These are phyloP conservation scores for Lichtheimia hyalospora DNA, from an alignment of 371 early-diverging fungal genomes.

Conservation along the genomic window DNA sequence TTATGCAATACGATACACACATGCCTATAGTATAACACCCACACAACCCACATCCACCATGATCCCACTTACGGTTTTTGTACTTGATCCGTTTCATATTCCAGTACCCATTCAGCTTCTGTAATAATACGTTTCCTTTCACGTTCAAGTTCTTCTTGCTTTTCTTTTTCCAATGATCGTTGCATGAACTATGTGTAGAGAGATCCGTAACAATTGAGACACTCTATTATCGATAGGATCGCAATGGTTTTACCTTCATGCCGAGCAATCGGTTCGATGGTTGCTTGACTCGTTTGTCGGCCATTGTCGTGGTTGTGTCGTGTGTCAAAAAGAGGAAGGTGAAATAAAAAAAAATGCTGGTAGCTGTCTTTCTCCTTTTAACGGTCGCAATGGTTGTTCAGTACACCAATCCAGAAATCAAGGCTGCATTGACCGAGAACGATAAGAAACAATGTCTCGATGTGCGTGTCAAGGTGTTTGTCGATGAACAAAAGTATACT, in stretches of 20 bases:
- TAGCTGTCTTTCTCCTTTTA: conserved; percentile 1
- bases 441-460: conserved; percentile 23
- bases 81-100: conserved; percentile 36
- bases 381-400: not conserved
- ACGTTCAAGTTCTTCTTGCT: conserved; percentile 33
- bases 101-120: conserved; percentile 59
- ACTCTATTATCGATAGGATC: not conserved
- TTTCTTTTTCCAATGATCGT: conserved; percentile 49
- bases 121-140: conserved; percentile 55
- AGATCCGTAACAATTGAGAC: not conserved
- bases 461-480: conserved; percentile 37
- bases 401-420: conserved; percentile 8
- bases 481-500: conserved; percentile 41
- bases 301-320: not conserved
- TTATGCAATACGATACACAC: too few relatives aligned
- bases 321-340: not conserved
- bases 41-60: too few relatives aligned
- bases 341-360: not conserved
- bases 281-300: conserved; percentile 5
- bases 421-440: conserved; percentile 6
- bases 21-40: too few relatives aligned
- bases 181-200: conserved; percentile 52
- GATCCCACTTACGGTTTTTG: conserved; percentile 48
- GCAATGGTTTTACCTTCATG: conserved; percentile 10
- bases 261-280: conserved; percentile 15